Evolutionary conservation across 2,329 filamentous ascomycete species (phyloP), one percentile per base, ranked within the genome.

Genomic region (Sporothrix dimorphospora): DNA sequence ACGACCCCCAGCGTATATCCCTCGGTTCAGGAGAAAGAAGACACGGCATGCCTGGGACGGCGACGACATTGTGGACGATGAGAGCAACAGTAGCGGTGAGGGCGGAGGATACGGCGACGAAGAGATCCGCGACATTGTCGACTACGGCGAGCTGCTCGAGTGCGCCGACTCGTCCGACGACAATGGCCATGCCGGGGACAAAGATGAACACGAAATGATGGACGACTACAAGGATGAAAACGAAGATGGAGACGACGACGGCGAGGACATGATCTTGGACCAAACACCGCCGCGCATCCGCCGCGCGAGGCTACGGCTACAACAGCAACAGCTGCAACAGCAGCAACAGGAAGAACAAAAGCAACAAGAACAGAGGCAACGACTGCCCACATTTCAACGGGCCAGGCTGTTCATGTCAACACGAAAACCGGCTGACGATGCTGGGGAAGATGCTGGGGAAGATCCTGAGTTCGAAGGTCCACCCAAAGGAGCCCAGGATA

Each of bases 91-190:
- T 7, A 16, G 21, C 19, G 47, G 30, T 21, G 45, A 27, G 4
- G 7, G 47, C 4, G 19, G 24, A 24, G 7, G 6, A 8, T 1
- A 34, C 40, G 71, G 70, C 14, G 14, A 68, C 47, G 71, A 72
- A 27, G 72, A 73, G 27, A 59, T 72, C 0, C 59, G n/a, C 0
- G 73, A 74, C 30, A 72, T 73, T 53, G 8, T 71, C 14, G 14
- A 40, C 2, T 68, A 68, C 7, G 72, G 63, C n/a, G 72, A 71
- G 51, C 45, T 72, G 72, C 55, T 72, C 9, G 70, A 71, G 40
- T 21, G 66, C 3, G 49, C 55, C 38, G 47, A 71, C 24, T 34
- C 53, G 16, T 49, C 53, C 2, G 68, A 59, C 8, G 66, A 45
- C 9, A 38, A 61, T 8, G 24, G 38, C 0, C 16, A 14, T 27